Conservation (phyloP, 2,329 filamentous ascomycete species). For the Sporothrix curviconia region DNA sequence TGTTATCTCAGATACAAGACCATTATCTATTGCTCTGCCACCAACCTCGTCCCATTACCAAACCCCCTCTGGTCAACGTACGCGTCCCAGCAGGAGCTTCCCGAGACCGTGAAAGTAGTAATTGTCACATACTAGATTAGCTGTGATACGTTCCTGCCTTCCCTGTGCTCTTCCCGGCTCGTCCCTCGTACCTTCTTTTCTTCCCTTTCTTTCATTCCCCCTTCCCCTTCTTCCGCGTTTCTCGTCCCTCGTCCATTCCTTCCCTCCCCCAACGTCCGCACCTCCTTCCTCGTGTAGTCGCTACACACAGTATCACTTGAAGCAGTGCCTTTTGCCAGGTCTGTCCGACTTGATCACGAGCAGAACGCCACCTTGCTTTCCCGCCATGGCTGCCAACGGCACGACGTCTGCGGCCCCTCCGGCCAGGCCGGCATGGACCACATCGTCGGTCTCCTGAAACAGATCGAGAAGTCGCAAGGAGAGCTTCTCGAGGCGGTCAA, state of each 20-base stretch:
- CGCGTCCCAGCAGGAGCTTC: not conserved
- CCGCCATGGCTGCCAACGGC: constrained; percentile 20
- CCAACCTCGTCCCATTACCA: not conserved
- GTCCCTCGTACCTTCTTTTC: constrained; percentile 12
- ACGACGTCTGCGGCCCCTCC: not conserved
- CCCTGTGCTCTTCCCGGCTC: not conserved
- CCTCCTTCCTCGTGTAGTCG: not conserved
- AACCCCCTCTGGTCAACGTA: constrained; percentile 9
- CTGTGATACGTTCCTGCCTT: constrained; percentile 8
- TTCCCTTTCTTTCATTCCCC: constrained; percentile 2
- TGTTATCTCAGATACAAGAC: constrained; percentile 1
- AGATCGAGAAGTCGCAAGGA: constrained; percentile 36
- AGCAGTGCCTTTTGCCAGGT: too few relatives aligned
- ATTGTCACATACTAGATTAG: constrained; percentile 1
- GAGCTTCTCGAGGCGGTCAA: constrained; percentile 36
- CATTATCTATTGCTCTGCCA: constrained; percentile 4
- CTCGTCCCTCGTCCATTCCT: not conserved
- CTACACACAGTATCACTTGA: not conserved
- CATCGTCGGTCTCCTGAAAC: constrained; percentile 26
- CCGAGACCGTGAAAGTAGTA: not conserved
- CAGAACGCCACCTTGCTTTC: not conserved
- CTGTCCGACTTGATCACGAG: too few relatives aligned
- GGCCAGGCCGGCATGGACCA: constrained; percentile 27
- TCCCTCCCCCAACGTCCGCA: not conserved
- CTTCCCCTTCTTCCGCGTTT: not conserved